Evolutionary conservation across 371 early-diverging fungal genomes (phyloP).

Genomic region (Mucor indicus): DNA sequence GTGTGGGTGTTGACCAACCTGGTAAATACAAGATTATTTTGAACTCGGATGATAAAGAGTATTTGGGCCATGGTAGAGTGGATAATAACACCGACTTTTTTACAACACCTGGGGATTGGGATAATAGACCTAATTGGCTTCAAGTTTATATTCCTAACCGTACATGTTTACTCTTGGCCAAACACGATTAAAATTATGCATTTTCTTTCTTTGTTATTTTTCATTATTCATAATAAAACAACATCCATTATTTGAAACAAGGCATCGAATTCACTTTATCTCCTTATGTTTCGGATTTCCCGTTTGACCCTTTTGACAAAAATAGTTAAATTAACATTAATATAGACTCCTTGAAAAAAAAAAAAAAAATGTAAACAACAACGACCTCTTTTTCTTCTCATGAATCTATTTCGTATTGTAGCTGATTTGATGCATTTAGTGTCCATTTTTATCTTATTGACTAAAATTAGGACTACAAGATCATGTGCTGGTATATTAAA

Average conservation of each 20-base stretch:
- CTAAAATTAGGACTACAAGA: conserved; percentile 80
- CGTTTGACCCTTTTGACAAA: too few relatives aligned
- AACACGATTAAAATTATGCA: conserved; percentile 1
- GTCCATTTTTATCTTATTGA: conserved; percentile 88
- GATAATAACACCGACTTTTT: conserved; percentile 58
- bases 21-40: conserved; percentile 78
- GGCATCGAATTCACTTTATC: too few relatives aligned
- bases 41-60: conserved; percentile 72
- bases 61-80: conserved; percentile 83
- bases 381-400: too few relatives aligned
- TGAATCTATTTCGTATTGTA: conserved; percentile 90
- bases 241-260: too few relatives aligned
- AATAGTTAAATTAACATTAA: too few relatives aligned
- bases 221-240: too few relatives aligned
- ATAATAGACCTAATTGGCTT: conserved; percentile 68
- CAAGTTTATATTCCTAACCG: conserved; percentile 48
- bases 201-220: too few relatives aligned
- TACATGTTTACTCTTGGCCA: conserved; percentile 25
- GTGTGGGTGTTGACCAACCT: conserved; percentile 67
- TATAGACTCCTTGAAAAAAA: too few relatives aligned
- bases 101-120: conserved; percentile 68
- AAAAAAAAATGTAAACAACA: too few relatives aligned
- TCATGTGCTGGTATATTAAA: conserved; percentile 9
- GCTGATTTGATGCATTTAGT: conserved; percentile 95
- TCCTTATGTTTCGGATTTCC: too few relatives aligned